Evolutionary conservation across 2,329 filamentous ascomycete genomes (phyloP).

Genomic region (Leptographium procerum): DNA sequence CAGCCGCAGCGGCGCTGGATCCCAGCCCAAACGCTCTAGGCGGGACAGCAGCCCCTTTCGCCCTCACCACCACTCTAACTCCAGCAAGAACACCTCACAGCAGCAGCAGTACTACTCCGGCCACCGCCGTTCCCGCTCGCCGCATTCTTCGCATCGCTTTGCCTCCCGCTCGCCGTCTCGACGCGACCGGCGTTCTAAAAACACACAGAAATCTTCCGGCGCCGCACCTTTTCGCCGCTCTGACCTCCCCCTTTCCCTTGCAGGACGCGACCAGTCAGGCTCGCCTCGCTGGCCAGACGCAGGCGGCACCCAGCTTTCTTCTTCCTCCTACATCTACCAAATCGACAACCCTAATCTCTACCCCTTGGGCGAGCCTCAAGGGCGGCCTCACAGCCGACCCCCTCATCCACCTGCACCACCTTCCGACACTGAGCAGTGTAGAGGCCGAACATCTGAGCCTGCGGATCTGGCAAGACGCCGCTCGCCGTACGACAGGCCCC

Average conservation of each 20-base stretch:
- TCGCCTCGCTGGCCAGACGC: slow-evolving; percentile 13
- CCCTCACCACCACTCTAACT: too few relatives aligned
- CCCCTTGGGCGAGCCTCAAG: slow-evolving; percentile 12
- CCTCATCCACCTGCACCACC: slow-evolving; percentile 2
- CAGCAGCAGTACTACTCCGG: not conserved
- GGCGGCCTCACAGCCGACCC: slow-evolving; percentile 11
- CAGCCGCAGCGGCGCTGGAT: not conserved
- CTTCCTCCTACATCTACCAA: not conserved
- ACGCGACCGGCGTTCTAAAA: not conserved
- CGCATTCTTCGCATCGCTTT: not conserved
- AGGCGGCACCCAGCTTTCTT: not conserved
- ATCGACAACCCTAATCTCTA: slow-evolving; percentile 12
- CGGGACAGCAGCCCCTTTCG: slow-evolving; percentile 7
- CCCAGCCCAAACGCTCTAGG: slow-evolving; percentile 11
- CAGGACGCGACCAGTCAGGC: slow-evolving; percentile 16
- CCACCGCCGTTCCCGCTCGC: not conserved
- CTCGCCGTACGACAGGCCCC: not conserved
- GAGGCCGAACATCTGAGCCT: not conserved
- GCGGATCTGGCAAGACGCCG: not conserved
- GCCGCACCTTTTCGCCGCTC: slow-evolving; percentile 9
- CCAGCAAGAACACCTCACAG: not conserved
- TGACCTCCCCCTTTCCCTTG: slow-evolving; percentile 4
- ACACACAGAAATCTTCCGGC: slow-evolving; percentile 3
- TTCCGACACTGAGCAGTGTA: slow-evolving; percentile 14
- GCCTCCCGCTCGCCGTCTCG: not conserved